A percentile compares a stretch with the other conserved stretches of the same genome.
Evolutionary conservation across 331 rosid genomes (phyloP).

Genomic region (Arachis monticola): DNA sequence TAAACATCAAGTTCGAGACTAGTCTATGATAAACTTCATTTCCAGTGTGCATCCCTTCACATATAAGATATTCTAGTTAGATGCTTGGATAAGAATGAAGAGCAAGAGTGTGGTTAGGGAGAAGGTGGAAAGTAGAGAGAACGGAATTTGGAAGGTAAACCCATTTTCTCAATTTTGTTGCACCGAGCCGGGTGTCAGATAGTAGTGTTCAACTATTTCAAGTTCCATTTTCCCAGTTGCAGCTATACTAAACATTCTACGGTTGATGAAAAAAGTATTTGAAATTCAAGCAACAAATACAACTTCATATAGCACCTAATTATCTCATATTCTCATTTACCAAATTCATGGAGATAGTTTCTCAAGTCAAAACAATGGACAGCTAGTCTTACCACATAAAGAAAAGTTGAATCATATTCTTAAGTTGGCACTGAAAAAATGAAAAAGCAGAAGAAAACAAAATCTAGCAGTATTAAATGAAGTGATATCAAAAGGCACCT

Average conservation of each 20-base stretch:
- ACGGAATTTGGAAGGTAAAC: conserved; percentile 6
- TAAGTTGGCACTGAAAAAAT: conserved; percentile 16
- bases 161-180: conserved; percentile 6
- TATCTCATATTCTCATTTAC: conserved; percentile 3
- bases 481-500: conserved; percentile 36
- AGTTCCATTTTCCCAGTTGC: neutral
- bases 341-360: conserved; percentile 28
- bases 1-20: conserved; percentile 26
- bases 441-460: neutral
- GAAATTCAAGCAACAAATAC: conserved; percentile 23
- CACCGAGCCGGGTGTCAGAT: conserved; percentile 2
- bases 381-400: conserved; percentile 5
- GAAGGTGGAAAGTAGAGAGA: conserved; percentile 13
- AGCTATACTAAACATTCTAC: neutral
- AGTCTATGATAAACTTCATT: conserved; percentile 7
- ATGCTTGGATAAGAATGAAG: conserved; percentile 10
- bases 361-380: neutral
- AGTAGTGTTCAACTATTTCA: neutral
- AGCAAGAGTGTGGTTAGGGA: neutral
- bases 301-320: conserved; percentile 11
- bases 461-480: conserved; percentile 1
- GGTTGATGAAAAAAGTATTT: neutral
- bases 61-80: conserved; percentile 28
- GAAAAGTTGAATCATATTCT: conserved; percentile 31
- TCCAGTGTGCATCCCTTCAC: conserved; percentile 38